Evolutionary conservation across 23 red algal species (phyloP).

Genomic region (Gracilaria caudata): DNA sequence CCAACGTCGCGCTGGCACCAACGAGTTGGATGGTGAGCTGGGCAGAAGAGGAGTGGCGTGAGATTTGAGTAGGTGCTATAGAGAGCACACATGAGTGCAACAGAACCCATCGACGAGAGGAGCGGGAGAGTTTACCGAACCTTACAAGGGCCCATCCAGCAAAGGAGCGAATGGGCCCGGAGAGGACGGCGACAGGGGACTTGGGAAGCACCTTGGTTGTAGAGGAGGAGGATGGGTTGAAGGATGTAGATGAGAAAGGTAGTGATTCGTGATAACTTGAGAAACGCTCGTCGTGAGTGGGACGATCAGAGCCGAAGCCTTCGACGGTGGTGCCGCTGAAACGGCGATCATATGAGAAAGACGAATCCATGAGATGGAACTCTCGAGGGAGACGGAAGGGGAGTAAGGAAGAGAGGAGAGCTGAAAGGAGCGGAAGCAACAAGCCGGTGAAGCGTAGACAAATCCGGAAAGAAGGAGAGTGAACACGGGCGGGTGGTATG

Average conservation of each 20-base stretch:
- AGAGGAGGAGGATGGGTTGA: conserved; percentile 27
- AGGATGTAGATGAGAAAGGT: conserved; percentile 15
- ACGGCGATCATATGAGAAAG: conserved; percentile 12
- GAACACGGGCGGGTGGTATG: neutral
- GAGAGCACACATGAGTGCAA: conserved; percentile 33
- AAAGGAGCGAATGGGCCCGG: conserved; percentile 63
- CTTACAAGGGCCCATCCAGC: conserved; percentile 60
- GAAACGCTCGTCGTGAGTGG: conserved; percentile 19
- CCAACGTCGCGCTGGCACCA: neutral
- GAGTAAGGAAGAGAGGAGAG: neutral
- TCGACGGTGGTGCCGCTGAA: conserved; percentile 24
- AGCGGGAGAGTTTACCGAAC: conserved; percentile 28
- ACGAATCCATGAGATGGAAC: conserved; percentile 3
- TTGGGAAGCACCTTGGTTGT: conserved; percentile 24
- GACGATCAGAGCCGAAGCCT: conserved; percentile 8
- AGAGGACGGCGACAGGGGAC: conserved; percentile 55
- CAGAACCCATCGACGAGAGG: conserved; percentile 55
- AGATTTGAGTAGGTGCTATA: conserved; percentile 15
- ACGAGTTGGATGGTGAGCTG: conserved; percentile 19
- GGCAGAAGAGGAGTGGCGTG: conserved; percentile 23
- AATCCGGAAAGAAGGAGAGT: neutral
- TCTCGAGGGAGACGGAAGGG: neutral
- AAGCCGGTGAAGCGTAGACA: neutral
- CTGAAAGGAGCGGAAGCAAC: neutral
- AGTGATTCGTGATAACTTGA: conserved; percentile 21